Conservation (phyloP, 2,329 filamentous ascomycete species). For the Pezicula rhizophila region DNA sequence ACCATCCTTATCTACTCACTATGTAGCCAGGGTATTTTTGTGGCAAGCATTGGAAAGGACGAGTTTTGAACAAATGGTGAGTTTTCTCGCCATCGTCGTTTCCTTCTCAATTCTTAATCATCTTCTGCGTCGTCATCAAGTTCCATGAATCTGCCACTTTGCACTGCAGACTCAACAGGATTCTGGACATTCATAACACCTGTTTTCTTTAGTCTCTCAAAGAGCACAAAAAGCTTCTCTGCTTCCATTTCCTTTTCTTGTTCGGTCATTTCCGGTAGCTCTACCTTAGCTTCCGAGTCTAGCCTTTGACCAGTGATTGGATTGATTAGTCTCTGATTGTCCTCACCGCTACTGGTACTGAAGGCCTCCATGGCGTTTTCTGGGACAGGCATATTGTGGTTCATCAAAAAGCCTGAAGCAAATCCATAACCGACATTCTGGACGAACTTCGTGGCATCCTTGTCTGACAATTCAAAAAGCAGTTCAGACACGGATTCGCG, state of each 20-base stretch:
- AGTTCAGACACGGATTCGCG: conserved; percentile 71
- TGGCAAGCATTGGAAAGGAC: too few species aligned
- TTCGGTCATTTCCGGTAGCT: conserved; percentile 70
- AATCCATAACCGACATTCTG: conserved; percentile 92
- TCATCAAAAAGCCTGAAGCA: conserved; percentile 83
- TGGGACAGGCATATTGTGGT: conserved; percentile 74
- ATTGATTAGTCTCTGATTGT: conserved; percentile 22
- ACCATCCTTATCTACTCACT: too few species aligned
- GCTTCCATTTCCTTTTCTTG: conserved; percentile 84
- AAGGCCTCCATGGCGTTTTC: conserved; percentile 54
- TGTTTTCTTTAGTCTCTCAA: conserved; percentile 26
- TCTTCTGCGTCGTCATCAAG: conserved; percentile 25
- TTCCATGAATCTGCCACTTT: conserved; percentile 24
- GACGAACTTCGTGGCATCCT: conserved; percentile 73
- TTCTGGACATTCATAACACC: conserved; percentile 25
- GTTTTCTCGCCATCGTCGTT: conserved; percentile 3
- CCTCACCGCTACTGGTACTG: conserved; percentile 25
- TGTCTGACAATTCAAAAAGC: conserved; percentile 81
- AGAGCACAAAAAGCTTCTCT: conserved; percentile 26
- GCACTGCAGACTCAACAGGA: conserved; percentile 20
- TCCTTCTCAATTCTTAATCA: conserved; percentile 8
- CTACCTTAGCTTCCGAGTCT: conserved; percentile 28
- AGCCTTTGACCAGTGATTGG: conserved; percentile 25
- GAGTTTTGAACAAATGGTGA: too few species aligned
- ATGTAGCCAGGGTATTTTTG: too few species aligned